These are phyloP conservation scores for Salvia hispanica DNA, from an alignment of 257 asterid species.

Conservation along the genomic window DNA sequence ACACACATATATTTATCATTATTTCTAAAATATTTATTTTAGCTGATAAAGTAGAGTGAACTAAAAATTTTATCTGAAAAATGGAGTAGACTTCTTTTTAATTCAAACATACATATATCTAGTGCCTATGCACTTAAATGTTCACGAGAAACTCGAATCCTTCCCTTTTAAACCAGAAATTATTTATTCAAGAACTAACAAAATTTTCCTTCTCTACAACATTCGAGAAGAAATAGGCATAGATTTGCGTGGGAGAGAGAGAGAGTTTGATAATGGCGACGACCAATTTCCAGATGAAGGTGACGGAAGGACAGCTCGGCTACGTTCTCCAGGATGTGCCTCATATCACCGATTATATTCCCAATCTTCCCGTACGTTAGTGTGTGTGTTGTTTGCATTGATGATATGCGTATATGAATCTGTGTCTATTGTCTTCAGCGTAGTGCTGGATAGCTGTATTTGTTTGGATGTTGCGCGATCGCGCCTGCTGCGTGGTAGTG, in stretches of 20 bases:
- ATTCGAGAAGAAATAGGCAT: constrained; percentile 19
- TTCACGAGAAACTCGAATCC: constrained; percentile 16
- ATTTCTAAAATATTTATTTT: no score
- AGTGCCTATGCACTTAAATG: background rate
- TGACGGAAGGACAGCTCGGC: constrained; percentile 54
- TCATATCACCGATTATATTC: constrained; percentile 65
- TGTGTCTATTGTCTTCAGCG: constrained; percentile 16
- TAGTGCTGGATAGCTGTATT: constrained; percentile 18
- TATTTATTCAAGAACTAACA: constrained; percentile 5
- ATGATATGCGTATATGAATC: constrained; percentile 17
- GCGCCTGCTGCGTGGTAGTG: constrained; percentile 17
- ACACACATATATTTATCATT: no score
- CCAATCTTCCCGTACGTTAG: constrained; percentile 52
- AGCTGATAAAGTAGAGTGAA: no score
- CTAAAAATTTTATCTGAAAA: no score
- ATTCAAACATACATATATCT: no score
- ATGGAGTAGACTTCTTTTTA: no score
- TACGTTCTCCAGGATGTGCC: constrained; percentile 75
- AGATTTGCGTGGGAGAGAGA: constrained; percentile 18
- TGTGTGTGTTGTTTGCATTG: background rate
- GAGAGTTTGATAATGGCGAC: constrained; percentile 38
- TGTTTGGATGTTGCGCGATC: constrained; percentile 12
- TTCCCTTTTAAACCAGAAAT: background rate
- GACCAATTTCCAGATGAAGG: constrained; percentile 58
- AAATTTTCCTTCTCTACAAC: constrained; percentile 2